phyloP scores from a whole-genome alignment of 805 yeast genomes.

The Ogataea pignaliae region DNA sequence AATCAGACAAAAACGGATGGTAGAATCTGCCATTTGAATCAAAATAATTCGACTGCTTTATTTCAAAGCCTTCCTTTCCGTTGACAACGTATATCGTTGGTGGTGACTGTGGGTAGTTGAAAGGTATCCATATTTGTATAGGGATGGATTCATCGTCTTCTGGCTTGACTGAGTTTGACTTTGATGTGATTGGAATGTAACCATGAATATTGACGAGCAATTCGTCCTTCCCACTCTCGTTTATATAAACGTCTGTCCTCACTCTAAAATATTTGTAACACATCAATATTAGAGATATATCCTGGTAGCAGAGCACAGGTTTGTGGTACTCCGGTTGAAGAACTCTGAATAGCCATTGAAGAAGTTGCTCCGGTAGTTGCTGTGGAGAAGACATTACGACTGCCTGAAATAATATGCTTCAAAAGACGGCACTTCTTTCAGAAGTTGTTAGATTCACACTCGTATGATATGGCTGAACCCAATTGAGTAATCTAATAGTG shows the following conservation, averaged over 20 bases:
- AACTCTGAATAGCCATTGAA: slow-evolving; percentile 57
- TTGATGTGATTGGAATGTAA: slow-evolving; percentile 29
- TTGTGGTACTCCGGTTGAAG: slow-evolving; percentile 56
- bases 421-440: neutral
- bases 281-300: slow-evolving; percentile 51
- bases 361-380: slow-evolving; percentile 36
- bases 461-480: neutral
- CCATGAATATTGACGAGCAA: slow-evolving; percentile 67
- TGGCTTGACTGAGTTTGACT: slow-evolving; percentile 25
- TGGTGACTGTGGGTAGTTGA: slow-evolving; percentile 58
- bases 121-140: slow-evolving; percentile 73
- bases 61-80: slow-evolving; percentile 42
- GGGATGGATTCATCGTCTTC: slow-evolving; percentile 37
- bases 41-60: slow-evolving; percentile 59
- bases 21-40: slow-evolving; percentile 70
- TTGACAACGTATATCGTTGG: slow-evolving; percentile 61
- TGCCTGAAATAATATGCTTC: neutral
- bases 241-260: slow-evolving; percentile 60
- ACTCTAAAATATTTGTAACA: slow-evolving; percentile 53
- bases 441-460: neutral
- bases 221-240: slow-evolving; percentile 52
- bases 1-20: slow-evolving; percentile 60
- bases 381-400: neutral
- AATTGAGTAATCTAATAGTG: too few relatives aligned
- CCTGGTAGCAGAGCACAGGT: slow-evolving; percentile 58